Evolutionary conservation across 108 stramenopile genomes (phyloP).

Genomic region (Cyclotella sp.): DNA sequence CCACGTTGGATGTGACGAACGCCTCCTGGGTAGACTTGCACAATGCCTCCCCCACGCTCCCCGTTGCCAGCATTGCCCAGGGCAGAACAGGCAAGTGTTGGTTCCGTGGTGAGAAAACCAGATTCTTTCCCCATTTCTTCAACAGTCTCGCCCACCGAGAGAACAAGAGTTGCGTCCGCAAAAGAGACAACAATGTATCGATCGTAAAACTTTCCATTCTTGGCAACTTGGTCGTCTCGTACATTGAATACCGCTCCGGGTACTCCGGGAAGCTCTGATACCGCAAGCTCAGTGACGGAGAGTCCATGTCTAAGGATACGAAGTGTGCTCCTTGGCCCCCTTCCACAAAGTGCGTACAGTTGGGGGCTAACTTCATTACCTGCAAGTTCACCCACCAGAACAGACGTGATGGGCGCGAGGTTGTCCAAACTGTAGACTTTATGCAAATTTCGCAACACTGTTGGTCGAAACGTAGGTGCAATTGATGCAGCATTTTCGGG

Average conservation of each 20-base stretch:
- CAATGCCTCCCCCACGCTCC: conserved; percentile 50
- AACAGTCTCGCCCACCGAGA: conserved; percentile 94
- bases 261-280: conserved; percentile 92
- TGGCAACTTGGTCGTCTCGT: conserved; percentile 58
- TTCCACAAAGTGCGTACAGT: conserved; percentile 90
- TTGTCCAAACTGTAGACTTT: conserved; percentile 81
- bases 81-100: conserved; percentile 92
- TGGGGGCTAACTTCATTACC: conserved; percentile 94
- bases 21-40: conserved; percentile 93
- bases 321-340: conserved; percentile 85
- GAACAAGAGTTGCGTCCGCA: conserved; percentile 95
- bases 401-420: conserved; percentile 85
- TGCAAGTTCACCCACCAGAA: conserved; percentile 92
- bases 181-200: conserved; percentile 97
- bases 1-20: conserved; percentile 86
- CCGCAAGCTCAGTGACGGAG: conserved; percentile 93
- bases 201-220: conserved; percentile 54
- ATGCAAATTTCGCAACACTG: conserved; percentile 78
- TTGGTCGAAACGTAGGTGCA: conserved; percentile 82
- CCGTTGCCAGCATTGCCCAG: conserved; percentile 74
- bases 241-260: conserved; percentile 96
- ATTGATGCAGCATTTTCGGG: conserved; percentile 49
- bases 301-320: conserved; percentile 92
- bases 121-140: conserved; percentile 94
- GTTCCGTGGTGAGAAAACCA: conserved; percentile 86